A percentile compares a stretch with the other conserved stretches of the same genome.
These are phyloP conservation scores for Mycena metata DNA, from an alignment of 768 basidiomycete genomes.

Conservation along the genomic window DNA sequence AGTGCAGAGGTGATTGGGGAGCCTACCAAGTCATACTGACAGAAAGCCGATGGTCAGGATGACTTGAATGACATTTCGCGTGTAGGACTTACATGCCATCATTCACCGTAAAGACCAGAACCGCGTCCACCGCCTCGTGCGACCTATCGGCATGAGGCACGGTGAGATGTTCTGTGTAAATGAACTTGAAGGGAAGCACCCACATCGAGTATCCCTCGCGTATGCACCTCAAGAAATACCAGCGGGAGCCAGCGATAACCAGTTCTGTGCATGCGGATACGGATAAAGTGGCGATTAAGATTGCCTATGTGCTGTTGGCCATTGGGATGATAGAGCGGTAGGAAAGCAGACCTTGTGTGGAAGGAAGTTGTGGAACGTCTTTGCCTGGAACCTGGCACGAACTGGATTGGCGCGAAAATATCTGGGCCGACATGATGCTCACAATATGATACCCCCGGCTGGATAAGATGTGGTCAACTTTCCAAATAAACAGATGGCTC, in stretches of 20 bases:
- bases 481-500: neutral
- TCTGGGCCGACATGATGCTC: neutral
- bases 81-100: slow-evolving; percentile 6
- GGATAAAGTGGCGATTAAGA: slow-evolving; percentile 6
- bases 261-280: slow-evolving; percentile 8
- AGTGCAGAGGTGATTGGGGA: neutral
- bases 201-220: slow-evolving; percentile 4
- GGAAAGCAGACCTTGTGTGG: slow-evolving; percentile 1
- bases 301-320: neutral
- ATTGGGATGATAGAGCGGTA: neutral
- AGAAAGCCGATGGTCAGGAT: neutral
- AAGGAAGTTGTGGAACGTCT: slow-evolving; percentile 3
- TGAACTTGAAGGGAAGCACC: neutral
- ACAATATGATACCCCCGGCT: neutral
- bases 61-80: neutral
- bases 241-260: slow-evolving; percentile 5
- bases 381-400: neutral
- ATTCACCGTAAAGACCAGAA: slow-evolving; percentile 6
- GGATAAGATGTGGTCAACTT: neutral
- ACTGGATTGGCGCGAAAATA: neutral
- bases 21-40: slow-evolving; percentile 11
- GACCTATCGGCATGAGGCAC: neutral
- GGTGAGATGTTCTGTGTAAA: neutral
- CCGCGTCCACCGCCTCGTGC: slow-evolving; percentile 9
- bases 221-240: slow-evolving; percentile 9